Evolutionary conservation across 2,329 filamentous ascomycete genomes (phyloP).

Genomic region (Pseudogymnoascus sp.): DNA sequence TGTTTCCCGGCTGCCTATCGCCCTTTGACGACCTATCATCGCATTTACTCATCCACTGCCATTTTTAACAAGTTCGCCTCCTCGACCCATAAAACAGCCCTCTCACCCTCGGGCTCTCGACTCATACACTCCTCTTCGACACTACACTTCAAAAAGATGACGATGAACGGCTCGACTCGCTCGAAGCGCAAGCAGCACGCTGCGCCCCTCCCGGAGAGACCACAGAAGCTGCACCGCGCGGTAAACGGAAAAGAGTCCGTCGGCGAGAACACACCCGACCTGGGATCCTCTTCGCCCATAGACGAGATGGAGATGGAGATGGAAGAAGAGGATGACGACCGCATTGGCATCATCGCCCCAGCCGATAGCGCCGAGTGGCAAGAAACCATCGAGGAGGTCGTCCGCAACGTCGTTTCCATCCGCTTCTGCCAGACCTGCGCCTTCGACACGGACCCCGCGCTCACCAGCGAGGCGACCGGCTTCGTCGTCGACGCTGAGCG

Average conservation of each 20-base stretch:
- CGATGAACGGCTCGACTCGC: conserved; percentile 23
- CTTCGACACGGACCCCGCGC: conserved; percentile 92
- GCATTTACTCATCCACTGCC: not conserved
- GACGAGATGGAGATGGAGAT: conserved; percentile 9
- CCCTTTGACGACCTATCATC: conserved; percentile 13
- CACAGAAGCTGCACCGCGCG: conserved; percentile 25
- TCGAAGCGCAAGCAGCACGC: conserved; percentile 27
- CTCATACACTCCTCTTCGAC: conserved; percentile 7
- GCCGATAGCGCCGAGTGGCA: conserved; percentile 83
- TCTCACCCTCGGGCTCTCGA: conserved; percentile 12
- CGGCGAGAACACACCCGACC: conserved; percentile 27
- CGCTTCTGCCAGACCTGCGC: conserved; percentile 97
- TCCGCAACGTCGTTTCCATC: conserved; percentile 95
- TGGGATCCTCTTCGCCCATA: conserved; percentile 10
- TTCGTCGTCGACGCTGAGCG: conserved; percentile 94
- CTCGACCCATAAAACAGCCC: conserved; percentile 10
- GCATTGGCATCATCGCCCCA: conserved; percentile 32
- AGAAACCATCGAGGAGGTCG: conserved; percentile 85
- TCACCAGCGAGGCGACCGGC: conserved; percentile 91
- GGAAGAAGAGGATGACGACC: conserved; percentile 30
- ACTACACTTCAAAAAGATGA: conserved; percentile 10
- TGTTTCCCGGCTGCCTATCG: conserved; percentile 18
- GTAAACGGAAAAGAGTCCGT: conserved; percentile 28
- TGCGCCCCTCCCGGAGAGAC: conserved; percentile 20
- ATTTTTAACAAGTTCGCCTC: not conserved